Conservation (phyloP, 1,139 yeast genomes). For the Debaryomyces nepalensis region DNA sequence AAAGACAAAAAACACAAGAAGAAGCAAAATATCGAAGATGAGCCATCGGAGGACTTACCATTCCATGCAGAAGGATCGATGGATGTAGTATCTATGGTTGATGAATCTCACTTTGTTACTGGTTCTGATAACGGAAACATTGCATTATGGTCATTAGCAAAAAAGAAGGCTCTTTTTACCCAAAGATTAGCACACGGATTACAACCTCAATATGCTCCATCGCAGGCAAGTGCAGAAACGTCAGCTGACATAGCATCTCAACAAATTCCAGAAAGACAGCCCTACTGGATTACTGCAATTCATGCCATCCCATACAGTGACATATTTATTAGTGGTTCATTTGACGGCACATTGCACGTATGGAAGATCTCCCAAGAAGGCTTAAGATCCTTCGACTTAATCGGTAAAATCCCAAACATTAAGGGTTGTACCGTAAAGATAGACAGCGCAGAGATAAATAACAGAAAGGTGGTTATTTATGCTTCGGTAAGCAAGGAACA, state of each 20-base stretch:
- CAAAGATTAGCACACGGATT: conserved; percentile 79
- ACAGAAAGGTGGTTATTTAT: conserved; percentile 57
- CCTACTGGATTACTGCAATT: conserved; percentile 84
- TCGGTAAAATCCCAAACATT: conserved; percentile 62
- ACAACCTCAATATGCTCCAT: conserved; percentile 52
- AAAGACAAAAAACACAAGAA: conserved; percentile 41
- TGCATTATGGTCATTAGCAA: conserved; percentile 84
- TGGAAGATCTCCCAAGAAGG: conserved; percentile 74
- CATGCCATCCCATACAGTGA: conserved; percentile 91
- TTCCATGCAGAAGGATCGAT: conserved; percentile 82
- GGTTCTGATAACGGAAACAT: conserved; percentile 95
- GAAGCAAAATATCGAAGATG: conserved; percentile 31
- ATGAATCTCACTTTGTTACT: conserved; percentile 89
- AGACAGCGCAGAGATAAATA: conserved; percentile 60
- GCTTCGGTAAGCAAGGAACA: conserved; percentile 84
- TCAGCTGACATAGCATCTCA: conserved; percentile 39
- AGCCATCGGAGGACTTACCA: conserved; percentile 29
- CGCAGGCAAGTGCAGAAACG: conserved; percentile 72
- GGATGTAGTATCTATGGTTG: conserved; percentile 89
- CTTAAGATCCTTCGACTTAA: conserved; percentile 58
- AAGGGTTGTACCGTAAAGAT: conserved; percentile 77
- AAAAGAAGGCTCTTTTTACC: conserved; percentile 82
- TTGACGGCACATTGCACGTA: conserved; percentile 73
- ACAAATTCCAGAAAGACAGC: conserved; percentile 72
- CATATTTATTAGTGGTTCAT: conserved; percentile 84